Conservation (phyloP, 768 basidiomycete species). For the Podaxis sp. region DNA sequence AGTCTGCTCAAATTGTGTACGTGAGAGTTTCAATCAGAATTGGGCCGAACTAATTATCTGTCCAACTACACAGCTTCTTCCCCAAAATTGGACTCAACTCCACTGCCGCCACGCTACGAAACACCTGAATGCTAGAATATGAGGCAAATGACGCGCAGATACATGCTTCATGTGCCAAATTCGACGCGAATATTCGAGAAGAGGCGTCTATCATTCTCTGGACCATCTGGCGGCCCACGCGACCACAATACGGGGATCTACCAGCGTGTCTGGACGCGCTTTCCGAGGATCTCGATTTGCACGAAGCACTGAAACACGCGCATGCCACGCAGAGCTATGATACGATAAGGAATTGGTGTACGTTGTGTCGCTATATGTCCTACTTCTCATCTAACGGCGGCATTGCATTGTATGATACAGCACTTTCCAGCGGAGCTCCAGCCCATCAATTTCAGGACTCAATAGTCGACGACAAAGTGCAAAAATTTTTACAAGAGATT, state of each 20-base stretch:
- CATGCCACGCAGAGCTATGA: conserved; percentile 30
- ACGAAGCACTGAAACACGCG: conserved; percentile 33
- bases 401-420: background rate
- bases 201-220: conserved; percentile 42
- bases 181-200: conserved; percentile 36
- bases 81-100: background rate
- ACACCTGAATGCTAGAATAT: conserved; percentile 5
- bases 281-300: conserved; percentile 28
- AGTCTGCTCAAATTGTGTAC: background rate
- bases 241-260: conserved; percentile 29
- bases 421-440: conserved; percentile 9
- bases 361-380: conserved; percentile 10
- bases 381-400: conserved; percentile 5
- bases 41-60: background rate
- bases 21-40: background rate
- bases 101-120: background rate
- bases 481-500: conserved; percentile 27
- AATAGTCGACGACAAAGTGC: conserved; percentile 22
- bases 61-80: background rate
- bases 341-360: conserved; percentile 34
- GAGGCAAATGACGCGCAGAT: conserved; percentile 29
- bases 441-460: conserved; percentile 14
- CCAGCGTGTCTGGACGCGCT: conserved; percentile 35
- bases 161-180: conserved; percentile 28
- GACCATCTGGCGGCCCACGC: conserved; percentile 35